Evolutionary conservation across 2,329 filamentous ascomycete species (phyloP), one percentile per base, ranked within the genome.

Genomic region (Phaeosphaeria sp.): DNA sequence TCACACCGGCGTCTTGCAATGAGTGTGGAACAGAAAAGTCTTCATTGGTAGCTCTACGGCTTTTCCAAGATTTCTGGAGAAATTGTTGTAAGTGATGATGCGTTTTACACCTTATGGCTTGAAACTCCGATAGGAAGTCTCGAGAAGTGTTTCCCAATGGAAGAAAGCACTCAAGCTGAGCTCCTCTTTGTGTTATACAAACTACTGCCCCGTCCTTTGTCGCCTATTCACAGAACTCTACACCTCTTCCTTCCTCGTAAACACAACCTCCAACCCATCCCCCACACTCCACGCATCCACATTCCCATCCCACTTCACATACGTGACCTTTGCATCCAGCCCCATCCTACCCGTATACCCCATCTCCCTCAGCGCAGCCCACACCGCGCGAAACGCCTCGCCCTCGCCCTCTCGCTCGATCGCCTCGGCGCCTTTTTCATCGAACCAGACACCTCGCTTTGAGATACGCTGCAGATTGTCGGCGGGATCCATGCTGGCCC

Each of bases 231-330:
- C 15, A 20, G 4, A n/a, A 43, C 18, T 20, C n/a, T n/a, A n/a
- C n/a, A n/a, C 2, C 13, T 22, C 9, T 8, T 25, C 25, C n/a
- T 36, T 15, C 27, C 22, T 49, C 6, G n/a, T 70, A 24, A 77
- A 74, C 2, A 74, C 65, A 45, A 76, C 64, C 36, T 74, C 71
- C 36, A 77, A 55, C 60, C 74, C 74, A 55, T 76, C 74, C 1
- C 74, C 74, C 4, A 76, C 67, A 15, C 68, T 51, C 42, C 64
- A 65, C 24, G 60, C 62, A 51, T 73, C 69, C 58, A 74, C 62
- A 56, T 74, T 67, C 0, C 70, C 71, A 47, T 74, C 69, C 72
- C 73, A 75, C 56, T 65, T 64, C 6, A 74, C 63, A 46, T 72
- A 63, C 24, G 42, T 60, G 6, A 74, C 56, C 1, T 61, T 30